phyloP scores from a whole-genome alignment of 495 filamentous ascomycete species.

The Neurospora sp. region DNA sequence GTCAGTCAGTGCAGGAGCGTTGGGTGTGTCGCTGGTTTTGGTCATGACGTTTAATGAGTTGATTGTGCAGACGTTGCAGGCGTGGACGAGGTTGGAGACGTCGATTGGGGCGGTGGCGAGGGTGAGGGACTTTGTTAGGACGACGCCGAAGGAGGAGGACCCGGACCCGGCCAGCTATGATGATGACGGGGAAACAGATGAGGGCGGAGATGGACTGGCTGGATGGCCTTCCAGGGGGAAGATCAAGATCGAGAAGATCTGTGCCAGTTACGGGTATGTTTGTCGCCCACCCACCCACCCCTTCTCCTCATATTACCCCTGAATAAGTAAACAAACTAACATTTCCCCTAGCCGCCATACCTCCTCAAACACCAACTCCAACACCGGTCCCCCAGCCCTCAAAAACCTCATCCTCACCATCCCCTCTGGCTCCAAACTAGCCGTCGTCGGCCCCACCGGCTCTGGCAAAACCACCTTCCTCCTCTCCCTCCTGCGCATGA shows the following conservation, averaged over 20 bases:
- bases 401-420: constrained; percentile 31
- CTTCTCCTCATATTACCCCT: background rate
- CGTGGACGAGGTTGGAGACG: constrained; percentile 40
- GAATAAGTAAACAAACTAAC: background rate
- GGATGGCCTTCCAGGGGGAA: constrained; percentile 16
- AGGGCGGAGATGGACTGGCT: constrained; percentile 8
- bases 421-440: background rate
- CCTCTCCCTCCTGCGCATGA: too few species aligned
- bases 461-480: too few species aligned
- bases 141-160: background rate
- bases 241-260: constrained; percentile 15
- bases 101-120: constrained; percentile 41
- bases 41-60: constrained; percentile 19
- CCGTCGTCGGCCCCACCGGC: too few species aligned
- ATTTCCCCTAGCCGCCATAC: background rate
- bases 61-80: constrained; percentile 9
- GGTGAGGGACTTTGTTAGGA: constrained; percentile 28
- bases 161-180: background rate
- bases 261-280: constrained; percentile 15
- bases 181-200: background rate
- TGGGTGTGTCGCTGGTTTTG: constrained; percentile 9
- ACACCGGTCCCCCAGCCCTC: background rate
- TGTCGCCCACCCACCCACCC: background rate
- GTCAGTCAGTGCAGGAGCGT: background rate
- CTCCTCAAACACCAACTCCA: background rate